Percentiles rank a stretch among this genome's conserved stretches.
Evolutionary conservation across 176 grass and related monocot genomes (phyloP).

Genomic region (Oryza australiensis): DNA sequence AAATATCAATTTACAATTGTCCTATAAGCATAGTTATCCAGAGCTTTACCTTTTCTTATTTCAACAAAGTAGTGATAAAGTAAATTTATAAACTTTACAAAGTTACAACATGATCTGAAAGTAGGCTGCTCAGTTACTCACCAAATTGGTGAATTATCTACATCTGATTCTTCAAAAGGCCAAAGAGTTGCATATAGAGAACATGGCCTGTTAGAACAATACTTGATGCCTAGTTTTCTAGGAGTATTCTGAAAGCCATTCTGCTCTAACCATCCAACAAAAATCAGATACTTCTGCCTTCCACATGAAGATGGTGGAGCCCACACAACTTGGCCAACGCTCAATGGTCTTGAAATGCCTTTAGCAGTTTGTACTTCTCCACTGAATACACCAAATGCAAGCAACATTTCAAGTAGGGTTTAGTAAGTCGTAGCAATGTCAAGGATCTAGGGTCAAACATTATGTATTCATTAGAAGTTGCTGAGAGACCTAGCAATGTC

Average conservation of each 20-base stretch:
- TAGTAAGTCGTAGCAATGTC: neutral
- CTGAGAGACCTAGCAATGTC: constrained; percentile 53
- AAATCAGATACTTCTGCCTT: constrained; percentile 46
- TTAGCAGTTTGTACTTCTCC: constrained; percentile 52
- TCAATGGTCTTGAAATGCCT: constrained; percentile 42
- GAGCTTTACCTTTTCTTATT: neutral
- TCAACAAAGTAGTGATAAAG: neutral
- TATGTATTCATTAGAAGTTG: neutral
- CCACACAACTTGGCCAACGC: constrained; percentile 73
- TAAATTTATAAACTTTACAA: neutral
- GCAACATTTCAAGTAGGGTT: neutral
- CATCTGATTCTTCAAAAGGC: constrained; percentile 41
- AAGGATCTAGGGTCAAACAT: neutral
- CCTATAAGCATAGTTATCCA: neutral
- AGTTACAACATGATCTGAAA: neutral
- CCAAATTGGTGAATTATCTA: neutral
- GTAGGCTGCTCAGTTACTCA: constrained; percentile 26
- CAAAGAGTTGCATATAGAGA: constrained; percentile 49
- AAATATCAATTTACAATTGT: constrained; percentile 8
- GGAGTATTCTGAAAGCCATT: constrained; percentile 46
- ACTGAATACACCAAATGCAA: constrained; percentile 39
- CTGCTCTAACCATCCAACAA: constrained; percentile 61
- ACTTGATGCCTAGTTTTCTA: constrained; percentile 75
- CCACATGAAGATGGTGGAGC: constrained; percentile 47
- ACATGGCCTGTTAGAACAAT: constrained; percentile 80